Evolutionary conservation across 176 grass and related monocot genomes (phyloP).

Genomic region (Cenchrus americanus): DNA sequence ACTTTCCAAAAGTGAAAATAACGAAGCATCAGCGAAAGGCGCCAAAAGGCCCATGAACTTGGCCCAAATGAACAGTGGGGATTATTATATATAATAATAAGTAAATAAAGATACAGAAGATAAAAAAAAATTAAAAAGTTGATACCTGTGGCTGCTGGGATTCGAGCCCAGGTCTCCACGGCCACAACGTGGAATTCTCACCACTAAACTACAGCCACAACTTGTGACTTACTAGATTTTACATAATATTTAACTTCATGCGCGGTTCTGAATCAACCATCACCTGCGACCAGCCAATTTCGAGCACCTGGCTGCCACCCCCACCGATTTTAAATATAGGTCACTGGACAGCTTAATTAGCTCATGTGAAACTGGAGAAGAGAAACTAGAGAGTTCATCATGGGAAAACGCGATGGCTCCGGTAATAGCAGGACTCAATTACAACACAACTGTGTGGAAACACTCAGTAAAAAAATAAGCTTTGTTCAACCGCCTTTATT

Average conservation of each 20-base stretch:
- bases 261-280: neutral
- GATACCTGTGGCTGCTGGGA: constrained; percentile 69
- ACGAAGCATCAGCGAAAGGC: neutral
- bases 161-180: constrained; percentile 91
- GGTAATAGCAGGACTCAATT: neutral
- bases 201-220: constrained; percentile 89
- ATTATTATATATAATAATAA: too few species aligned
- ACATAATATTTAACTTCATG: too few species aligned
- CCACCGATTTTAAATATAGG: too few species aligned
- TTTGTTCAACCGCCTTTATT: constrained; percentile 20
- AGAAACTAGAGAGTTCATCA: too few species aligned
- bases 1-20: neutral
- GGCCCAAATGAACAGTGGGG: neutral
- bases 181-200: constrained; percentile 91
- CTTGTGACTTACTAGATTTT: too few species aligned
- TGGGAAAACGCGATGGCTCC: neutral
- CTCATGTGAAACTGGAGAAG: too few species aligned
- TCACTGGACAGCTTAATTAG: too few species aligned
- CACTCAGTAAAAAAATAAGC: neutral
- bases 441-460: constrained; percentile 10
- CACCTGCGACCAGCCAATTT: neutral
- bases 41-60: neutral
- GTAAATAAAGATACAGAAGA: neutral
- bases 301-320: neutral
- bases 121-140: neutral